Evolutionary conservation across 352 stramenopile species (phyloP), one percentile per base, ranked within the genome.

Genomic region (Globisporangium echinulatum): DNA sequence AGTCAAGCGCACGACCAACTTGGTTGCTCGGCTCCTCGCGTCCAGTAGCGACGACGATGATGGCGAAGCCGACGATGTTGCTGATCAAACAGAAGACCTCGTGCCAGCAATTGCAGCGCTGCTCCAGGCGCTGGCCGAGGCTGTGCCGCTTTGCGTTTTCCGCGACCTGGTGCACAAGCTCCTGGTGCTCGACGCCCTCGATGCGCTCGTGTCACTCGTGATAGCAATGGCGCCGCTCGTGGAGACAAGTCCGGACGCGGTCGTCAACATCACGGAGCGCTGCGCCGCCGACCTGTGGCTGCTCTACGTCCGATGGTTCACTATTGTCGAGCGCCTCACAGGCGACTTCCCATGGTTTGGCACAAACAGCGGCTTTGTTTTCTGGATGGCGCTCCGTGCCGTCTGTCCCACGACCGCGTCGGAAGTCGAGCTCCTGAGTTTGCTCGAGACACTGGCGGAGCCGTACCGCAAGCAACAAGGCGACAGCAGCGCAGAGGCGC

Each of bases 281-380:
- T 53, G 25, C 5, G n/a, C 49, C 7, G 49, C 49, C 0, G 49
- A 5, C n/a, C 37, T 53, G n/a, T 53, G 49, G 49, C 49, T 53
- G 49, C 37, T 53, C 49, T 53, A 53, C 49, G 37, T 38, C 49
- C 25, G 37, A 9, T 53, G 49, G 49, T 53, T 53, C 49, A 38
- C 37, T 3, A 19, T 42, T 19, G 49, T 53, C 19, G 25, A 53
- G 19, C 14, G 49, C 19, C 25, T 53, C 49, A 53, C 49, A 2
- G 49, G 5, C 49, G 10, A 7, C n/a, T 53, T 53, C 17, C 49
- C 49, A 8, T 53, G 49, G 49, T 38, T 53, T 9, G 49, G 49
- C 14, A 38, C 25, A 17, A 5, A 33, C 2, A 19, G 39, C 6
- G 13, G 19, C 49, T 53, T 14, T 10, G 5, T n/a, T 3, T 53